Percentiles rank a stretch among this genome's conserved stretches.
These are phyloP conservation scores for Cornus controversa DNA, from an alignment of 148 eudicot genomes.

Conservation along the genomic window DNA sequence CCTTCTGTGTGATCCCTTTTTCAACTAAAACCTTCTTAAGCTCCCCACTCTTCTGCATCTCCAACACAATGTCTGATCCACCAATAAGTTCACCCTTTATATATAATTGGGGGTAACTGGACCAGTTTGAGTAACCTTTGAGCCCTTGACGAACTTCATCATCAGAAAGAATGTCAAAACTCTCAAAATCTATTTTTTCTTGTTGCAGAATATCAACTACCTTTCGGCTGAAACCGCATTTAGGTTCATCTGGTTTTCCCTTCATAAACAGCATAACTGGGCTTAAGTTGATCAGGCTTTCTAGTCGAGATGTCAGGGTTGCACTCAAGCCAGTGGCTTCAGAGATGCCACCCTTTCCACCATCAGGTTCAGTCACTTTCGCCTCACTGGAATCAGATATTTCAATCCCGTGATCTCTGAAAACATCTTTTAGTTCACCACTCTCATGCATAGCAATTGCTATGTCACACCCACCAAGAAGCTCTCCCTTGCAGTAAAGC, in stretches of 20 bases:
- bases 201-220: constrained; percentile 81
- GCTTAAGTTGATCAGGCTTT: constrained; percentile 51
- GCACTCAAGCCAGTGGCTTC: constrained; percentile 67
- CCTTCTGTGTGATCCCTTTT: constrained; percentile 40
- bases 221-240: constrained; percentile 92
- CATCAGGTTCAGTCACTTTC: constrained; percentile 28
- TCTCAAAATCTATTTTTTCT: constrained; percentile 63
- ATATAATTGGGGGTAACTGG: constrained; percentile 97
- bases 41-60: constrained; percentile 99
- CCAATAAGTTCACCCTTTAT: constrained; percentile 92
- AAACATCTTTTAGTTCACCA: constrained; percentile 74
- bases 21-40: constrained; percentile 58
- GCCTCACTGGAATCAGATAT: constrained; percentile 23
- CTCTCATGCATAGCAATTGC: constrained; percentile 78
- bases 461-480: constrained; percentile 89
- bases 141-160: constrained; percentile 95
- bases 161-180: constrained; percentile 77
- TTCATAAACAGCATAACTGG: constrained; percentile 93
- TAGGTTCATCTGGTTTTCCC: constrained; percentile 84
- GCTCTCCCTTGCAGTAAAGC: constrained; percentile 90
- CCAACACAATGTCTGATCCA: constrained; percentile 89
- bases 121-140: constrained; percentile 94
- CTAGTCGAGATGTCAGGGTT: constrained; percentile 49
- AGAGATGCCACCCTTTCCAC: constrained; percentile 44
- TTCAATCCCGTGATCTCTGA: constrained; percentile 59